phyloP scores from a whole-genome alignment of 257 asterid species.

The Salvia splendens region DNA sequence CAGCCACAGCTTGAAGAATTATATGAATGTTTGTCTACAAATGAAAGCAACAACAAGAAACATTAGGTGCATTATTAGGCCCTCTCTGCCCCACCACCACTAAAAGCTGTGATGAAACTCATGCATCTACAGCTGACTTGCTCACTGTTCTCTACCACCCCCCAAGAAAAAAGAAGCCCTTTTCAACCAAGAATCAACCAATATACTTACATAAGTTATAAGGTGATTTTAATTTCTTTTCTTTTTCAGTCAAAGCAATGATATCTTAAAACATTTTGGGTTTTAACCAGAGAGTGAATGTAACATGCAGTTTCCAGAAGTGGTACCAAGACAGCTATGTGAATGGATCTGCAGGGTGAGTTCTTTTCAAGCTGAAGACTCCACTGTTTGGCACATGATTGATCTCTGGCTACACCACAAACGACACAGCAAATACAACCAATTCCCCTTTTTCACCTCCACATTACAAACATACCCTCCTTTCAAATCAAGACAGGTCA shows the following conservation, averaged over 20 bases:
- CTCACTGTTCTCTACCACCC: conserved; percentile 36
- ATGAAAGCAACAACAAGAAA: conserved; percentile 43
- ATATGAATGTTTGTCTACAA: conserved; percentile 39
- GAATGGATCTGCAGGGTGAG: conserved; percentile 45
- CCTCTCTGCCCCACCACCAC: conserved; percentile 33
- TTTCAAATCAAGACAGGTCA: conserved; percentile 44
- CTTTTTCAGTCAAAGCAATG: conserved; percentile 43
- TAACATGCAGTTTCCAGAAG: conserved; percentile 42
- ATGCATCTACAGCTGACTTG: conserved; percentile 46
- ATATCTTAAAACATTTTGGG: conserved; percentile 28
- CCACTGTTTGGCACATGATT: conserved; percentile 60
- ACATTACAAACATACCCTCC: conserved; percentile 30
- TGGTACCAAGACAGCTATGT: conserved; percentile 42
- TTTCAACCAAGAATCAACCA: conserved; percentile 28
- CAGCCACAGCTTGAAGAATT: conserved; percentile 30
- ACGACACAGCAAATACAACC: conserved; percentile 34
- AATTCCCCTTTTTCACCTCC: conserved; percentile 24
- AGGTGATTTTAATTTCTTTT: background rate
- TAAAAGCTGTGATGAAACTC: conserved; percentile 48
- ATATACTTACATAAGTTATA: too few relatives aligned
- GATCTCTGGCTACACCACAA: conserved; percentile 37
- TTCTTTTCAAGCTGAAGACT: conserved; percentile 40
- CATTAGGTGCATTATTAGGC: conserved; percentile 51
- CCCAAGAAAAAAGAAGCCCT: conserved; percentile 33
- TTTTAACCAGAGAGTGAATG: conserved; percentile 39